These are phyloP conservation scores for Paramecium sexaurelia DNA, from an alignment of 73 alveolate species.

Conservation along the genomic window DNA sequence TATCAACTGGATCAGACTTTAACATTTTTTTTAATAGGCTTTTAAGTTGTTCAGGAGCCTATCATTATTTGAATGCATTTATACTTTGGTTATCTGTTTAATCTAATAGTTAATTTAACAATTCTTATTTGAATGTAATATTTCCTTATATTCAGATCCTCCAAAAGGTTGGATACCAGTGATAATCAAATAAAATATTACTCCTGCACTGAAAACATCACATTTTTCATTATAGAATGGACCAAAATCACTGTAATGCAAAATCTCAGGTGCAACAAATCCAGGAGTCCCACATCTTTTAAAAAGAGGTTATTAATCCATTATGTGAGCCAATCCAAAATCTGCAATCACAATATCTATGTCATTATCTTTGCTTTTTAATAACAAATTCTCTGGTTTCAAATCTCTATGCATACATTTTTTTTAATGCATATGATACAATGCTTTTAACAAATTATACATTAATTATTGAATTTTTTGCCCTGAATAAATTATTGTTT, in stretches of 20 bases:
- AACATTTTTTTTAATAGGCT: constrained; percentile 73
- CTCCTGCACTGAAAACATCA: constrained; percentile 56
- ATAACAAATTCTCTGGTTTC: constrained; percentile 52
- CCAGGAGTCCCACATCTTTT: constrained; percentile 72
- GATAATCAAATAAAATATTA: constrained; percentile 24
- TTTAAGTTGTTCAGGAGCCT: background rate
- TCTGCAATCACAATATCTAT: constrained; percentile 66
- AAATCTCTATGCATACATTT: constrained; percentile 56
- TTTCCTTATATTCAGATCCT: constrained; percentile 16
- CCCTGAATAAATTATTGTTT: background rate
- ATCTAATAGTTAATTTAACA: constrained; percentile 52
- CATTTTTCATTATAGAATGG: constrained; percentile 53
- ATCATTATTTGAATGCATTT: background rate
- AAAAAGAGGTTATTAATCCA: background rate
- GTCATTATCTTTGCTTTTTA: constrained; percentile 28
- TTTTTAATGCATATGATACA: background rate
- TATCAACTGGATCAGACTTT: constrained; percentile 72
- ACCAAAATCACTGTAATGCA: background rate
- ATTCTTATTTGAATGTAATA: background rate
- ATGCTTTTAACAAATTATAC: constrained; percentile 34
- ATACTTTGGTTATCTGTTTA: background rate
- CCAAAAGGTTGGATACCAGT: constrained; percentile 39
- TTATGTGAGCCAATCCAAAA: constrained; percentile 19
- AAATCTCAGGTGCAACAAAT: constrained; percentile 65
- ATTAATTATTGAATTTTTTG: background rate